phyloP scores from a whole-genome alignment of 345 rosid species.

The Erodium maritimum region DNA sequence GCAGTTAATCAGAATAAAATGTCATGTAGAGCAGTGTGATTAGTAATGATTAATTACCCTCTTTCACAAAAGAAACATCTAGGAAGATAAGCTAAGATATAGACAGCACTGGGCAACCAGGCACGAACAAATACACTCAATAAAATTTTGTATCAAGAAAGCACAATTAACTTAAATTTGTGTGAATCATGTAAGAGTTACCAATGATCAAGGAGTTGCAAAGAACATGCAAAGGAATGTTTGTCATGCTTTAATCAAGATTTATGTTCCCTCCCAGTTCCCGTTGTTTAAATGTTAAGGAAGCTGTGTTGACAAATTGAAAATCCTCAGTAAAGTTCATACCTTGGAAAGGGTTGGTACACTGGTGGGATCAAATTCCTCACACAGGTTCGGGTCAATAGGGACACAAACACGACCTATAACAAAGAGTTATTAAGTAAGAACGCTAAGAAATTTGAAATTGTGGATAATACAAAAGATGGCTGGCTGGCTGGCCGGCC shows the following conservation, averaged over 20 bases:
- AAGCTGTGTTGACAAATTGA: neutral
- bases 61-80: neutral
- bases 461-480: neutral
- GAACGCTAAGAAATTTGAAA: conserved; percentile 2
- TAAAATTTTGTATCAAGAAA: neutral
- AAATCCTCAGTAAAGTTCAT: neutral
- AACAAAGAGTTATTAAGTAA: conserved; percentile 1
- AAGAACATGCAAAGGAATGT: too few relatives aligned
- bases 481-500: neutral
- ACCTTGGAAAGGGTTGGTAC: conserved; percentile 40
- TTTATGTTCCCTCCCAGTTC: neutral
- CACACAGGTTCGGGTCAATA: conserved; percentile 65
- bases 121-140: neutral
- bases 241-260: neutral
- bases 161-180: too few relatives aligned
- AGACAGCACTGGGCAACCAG: neutral
- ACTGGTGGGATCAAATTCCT: conserved; percentile 75
- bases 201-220: too few relatives aligned
- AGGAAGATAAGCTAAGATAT: neutral
- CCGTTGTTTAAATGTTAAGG: neutral
- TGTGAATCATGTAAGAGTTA: too few relatives aligned
- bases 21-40: neutral
- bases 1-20: neutral
- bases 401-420: conserved; percentile 87
- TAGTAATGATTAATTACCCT: neutral